Evolutionary conservation across 176 grass and related monocot species (phyloP).

Genomic region (Dendrocalamus sinicus): DNA sequence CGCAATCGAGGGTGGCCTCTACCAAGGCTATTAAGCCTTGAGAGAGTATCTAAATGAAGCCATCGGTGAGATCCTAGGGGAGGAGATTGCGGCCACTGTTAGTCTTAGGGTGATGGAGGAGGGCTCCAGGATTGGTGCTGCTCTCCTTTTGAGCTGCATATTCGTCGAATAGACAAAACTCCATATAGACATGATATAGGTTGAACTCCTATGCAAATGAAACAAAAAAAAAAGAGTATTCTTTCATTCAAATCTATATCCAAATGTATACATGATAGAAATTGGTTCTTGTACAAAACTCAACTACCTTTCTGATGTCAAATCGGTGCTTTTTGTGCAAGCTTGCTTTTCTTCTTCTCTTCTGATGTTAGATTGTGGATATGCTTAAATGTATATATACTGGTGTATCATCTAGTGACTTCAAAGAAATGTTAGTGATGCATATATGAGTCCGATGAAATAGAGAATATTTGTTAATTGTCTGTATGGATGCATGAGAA

Average conservation of each 20-base stretch:
- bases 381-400: conserved; percentile 3
- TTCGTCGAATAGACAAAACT: conserved; percentile 57
- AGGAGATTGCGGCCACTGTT: conserved; percentile 67
- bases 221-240: conserved; percentile 32
- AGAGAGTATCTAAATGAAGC: conserved; percentile 83
- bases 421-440: background rate
- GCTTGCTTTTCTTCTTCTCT: background rate
- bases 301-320: conserved; percentile 4
- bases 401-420: background rate
- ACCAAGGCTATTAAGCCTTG: conserved; percentile 66
- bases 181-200: conserved; percentile 37
- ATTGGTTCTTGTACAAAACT: conserved; percentile 26
- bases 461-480: background rate
- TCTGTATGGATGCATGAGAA: background rate
- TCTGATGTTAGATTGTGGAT: background rate
- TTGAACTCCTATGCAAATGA: conserved; percentile 53
- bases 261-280: conserved; percentile 43
- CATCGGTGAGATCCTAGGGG: conserved; percentile 73
- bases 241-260: conserved; percentile 42
- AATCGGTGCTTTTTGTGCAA: background rate
- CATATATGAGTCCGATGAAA: background rate
- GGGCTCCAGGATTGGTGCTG: conserved; percentile 76
- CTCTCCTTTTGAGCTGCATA: conserved; percentile 67
- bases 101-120: conserved; percentile 61
- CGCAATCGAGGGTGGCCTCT: conserved; percentile 74